Base-by-base conservation (phyloP, 441 rosid genomes). In the Pelargonium cotyledonis region DNA sequence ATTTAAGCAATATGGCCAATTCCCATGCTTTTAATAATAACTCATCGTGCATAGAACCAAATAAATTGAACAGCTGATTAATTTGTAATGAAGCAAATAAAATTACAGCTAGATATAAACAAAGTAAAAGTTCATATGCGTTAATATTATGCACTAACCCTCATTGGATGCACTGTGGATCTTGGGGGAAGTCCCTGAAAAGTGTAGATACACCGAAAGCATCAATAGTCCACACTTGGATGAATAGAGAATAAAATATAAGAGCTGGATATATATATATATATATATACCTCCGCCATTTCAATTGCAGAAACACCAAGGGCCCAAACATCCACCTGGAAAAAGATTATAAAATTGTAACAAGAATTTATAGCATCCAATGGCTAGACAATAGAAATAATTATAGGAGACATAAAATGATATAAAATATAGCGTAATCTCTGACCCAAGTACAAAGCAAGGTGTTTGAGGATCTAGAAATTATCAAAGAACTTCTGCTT, bases 281-380 rank as follows among this genome's bases (percentile, higher is more conserved):
- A 74, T 86, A 91, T n/a, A n/a, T n/a, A n/a, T n/a, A n/a, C 99
- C 99, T 95, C 99, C 8, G 99, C 99, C 99, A 95, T 90, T 85
- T 95, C 99, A 85, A 95, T 85, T 68, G 99, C 99, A 82, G 99
- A 95, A 77, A 95, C 96, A 74, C 99, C 97, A 79, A 94, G 96
- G 62, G 99, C 99, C 99, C 99, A 91, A 61, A 94, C 96, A 82
- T 91, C 99, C 69, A 94, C 99, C 98, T 94, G 85, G 67, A 84
- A 77, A 80, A 77, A 65, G 35, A 77, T 44, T 11, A 19, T 5
- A 23, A 55, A 57, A 61, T 10, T 21, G 46, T 5, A 61, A 23
- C 19, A 70, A 66, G 31, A 16, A 57, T 57, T 60, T 65, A 66
- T 46, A 40, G 41, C 26, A 21, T 65, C 8, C 35, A 41, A 41